These are phyloP conservation scores for Zymoseptoria pseudotritici DNA, from an alignment of 2,329 filamentous ascomycete species.

Conservation along the genomic window DNA sequence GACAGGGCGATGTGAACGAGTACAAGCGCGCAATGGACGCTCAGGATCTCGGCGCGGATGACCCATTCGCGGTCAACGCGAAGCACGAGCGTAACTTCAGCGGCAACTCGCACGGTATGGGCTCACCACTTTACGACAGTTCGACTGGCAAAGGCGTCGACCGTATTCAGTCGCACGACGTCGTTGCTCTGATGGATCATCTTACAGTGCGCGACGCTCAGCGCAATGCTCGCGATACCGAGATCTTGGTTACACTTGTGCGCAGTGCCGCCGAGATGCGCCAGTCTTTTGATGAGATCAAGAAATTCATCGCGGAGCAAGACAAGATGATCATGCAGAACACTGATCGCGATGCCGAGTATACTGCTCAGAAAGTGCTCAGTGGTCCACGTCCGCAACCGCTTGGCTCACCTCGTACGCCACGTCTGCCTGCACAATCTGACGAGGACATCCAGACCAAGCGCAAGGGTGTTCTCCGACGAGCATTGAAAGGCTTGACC, in stretches of 20 bases:
- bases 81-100: slow-evolving; percentile 63
- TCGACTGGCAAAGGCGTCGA: slow-evolving; percentile 83
- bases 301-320: slow-evolving; percentile 81
- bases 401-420: slow-evolving; percentile 51
- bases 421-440: slow-evolving; percentile 43
- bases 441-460: slow-evolving; percentile 59
- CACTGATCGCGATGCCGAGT: slow-evolving; percentile 81
- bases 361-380: slow-evolving; percentile 72
- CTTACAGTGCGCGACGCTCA: slow-evolving; percentile 95
- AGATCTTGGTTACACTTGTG: slow-evolving; percentile 90
- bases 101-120: slow-evolving; percentile 86
- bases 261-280: slow-evolving; percentile 94
- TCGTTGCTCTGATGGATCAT: slow-evolving; percentile 96
- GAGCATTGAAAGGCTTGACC: slow-evolving; percentile 77
- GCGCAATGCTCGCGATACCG: slow-evolving; percentile 89
- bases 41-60: slow-evolving; percentile 37
- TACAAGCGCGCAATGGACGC: slow-evolving; percentile 45
- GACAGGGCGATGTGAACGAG: slow-evolving; percentile 51
- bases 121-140: slow-evolving; percentile 82
- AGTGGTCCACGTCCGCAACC: slow-evolving; percentile 82
- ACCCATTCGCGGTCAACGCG: slow-evolving; percentile 55
- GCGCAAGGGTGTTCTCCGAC: slow-evolving; percentile 87
- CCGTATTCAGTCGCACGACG: slow-evolving; percentile 89
- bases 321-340: slow-evolving; percentile 82
- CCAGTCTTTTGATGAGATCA: slow-evolving; percentile 91